phyloP scores from a whole-genome alignment of 2,329 filamentous ascomycete genomes.

The Alternaria brassicae region DNA sequence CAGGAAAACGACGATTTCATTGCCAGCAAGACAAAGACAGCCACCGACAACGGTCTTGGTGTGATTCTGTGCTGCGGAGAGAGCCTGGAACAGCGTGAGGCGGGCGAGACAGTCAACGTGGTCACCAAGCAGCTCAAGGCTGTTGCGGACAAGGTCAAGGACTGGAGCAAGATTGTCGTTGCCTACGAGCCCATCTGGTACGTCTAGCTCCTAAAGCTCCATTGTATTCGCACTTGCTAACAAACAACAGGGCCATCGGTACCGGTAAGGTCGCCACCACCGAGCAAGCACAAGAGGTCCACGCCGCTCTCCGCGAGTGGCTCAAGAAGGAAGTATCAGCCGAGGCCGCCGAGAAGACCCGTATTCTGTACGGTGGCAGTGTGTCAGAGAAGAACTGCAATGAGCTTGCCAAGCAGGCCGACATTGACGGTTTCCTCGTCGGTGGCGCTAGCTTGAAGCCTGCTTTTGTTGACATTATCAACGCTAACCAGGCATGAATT shows the following conservation, averaged over 20 bases:
- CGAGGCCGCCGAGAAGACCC: conserved; percentile 82
- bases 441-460: conserved; percentile 97
- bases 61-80: conserved; percentile 99
- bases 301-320: conserved; percentile 87
- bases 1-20: conserved; percentile 83
- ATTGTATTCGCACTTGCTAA: conserved; percentile 16
- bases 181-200: conserved; percentile 99
- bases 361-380: conserved; percentile 95
- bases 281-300: conserved; percentile 54
- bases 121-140: conserved; percentile 86
- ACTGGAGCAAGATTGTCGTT: conserved; percentile 95
- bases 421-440: conserved; percentile 98
- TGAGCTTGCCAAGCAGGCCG: conserved; percentile 87
- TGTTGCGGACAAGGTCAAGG: conserved; percentile 76
- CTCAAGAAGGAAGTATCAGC: conserved; percentile 76
- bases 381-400: conserved; percentile 98
- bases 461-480: conserved; percentile 79
- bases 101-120: conserved; percentile 81
- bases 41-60: conserved; percentile 81
- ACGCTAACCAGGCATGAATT: conserved; percentile 58
- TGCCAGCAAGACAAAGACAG: conserved; percentile 92
- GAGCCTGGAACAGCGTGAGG: conserved; percentile 90
- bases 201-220: not conserved
- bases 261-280: conserved; percentile 69
- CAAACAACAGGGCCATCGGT: conserved; percentile 68